Base-by-base conservation (phyloP, 140 eudicot genomes). In the Cichorium intybus region DNA sequence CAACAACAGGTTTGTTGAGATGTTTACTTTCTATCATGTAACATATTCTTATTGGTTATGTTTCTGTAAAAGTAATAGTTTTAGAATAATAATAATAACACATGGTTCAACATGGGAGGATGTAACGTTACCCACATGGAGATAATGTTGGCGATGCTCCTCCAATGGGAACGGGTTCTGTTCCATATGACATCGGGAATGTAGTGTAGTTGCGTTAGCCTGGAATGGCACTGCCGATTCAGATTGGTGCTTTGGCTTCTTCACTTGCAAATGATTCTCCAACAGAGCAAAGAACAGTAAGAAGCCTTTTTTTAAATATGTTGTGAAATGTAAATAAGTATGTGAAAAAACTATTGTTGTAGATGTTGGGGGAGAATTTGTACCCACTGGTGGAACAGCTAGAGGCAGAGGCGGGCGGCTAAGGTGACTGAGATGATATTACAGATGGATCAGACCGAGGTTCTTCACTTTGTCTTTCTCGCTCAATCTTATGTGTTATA, bases 341-440 rank as follows among this genome's bases (percentile, higher is more conserved):
- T 50, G 12, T 35, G 20, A 35, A 10, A 5, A 29, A 21, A 2
- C 7, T 23, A 2, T 8, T 18, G 6, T 26, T 80, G 68, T 60
- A 90, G 95, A 81, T 91, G 85, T 53, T 91, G 90, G 97, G 97
- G 39, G 97, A 91, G 60, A 84, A 80, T 63, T 77, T 91, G 69
- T 91, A 85, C 79, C 97, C 97, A 0, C 80, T 80, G 15, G 97
- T 91, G 58, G 97, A 87, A 49, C 94, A 78, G 75, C 72, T 91
- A 76, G 97, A 91, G 73, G 82, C 78, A 0, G 87, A 84, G 34
- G 70, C 79, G 23, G n/a, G 96, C 97, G 5, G 96, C 96, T 0
- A 91, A 91, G 81, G 96, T 91, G 15, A 91, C 97, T 11, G 97
- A 96, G 10, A 91, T 91, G 97, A 87, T 91, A 27, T 50, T 91